These are phyloP conservation scores for Cladorrhinum sp. DNA, from an alignment of 2,329 filamentous ascomycete genomes.

Conservation along the genomic window DNA sequence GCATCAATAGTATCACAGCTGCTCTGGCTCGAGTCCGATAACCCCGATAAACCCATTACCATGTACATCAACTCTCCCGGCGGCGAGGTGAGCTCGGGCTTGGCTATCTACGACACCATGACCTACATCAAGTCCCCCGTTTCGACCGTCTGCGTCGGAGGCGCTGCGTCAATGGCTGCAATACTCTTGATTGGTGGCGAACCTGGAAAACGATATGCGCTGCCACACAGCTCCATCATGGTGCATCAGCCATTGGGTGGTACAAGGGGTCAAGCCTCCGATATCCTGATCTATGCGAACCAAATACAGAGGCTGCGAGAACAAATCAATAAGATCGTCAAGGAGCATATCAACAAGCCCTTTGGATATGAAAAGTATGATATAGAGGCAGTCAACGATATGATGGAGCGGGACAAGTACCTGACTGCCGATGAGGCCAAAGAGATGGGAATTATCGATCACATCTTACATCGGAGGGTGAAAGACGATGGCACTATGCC, in stretches of 20 bases:
- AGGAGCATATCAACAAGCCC: slow-evolving; percentile 75
- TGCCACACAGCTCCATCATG: slow-evolving; percentile 96
- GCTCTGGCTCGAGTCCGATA: slow-evolving; percentile 96
- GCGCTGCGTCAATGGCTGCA: slow-evolving; percentile 92
- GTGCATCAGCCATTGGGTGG: slow-evolving; percentile 89
- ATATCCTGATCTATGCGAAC: slow-evolving; percentile 95
- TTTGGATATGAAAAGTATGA: slow-evolving; percentile 73
- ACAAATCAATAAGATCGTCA: slow-evolving; percentile 88
- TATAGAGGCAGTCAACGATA: slow-evolving; percentile 79
- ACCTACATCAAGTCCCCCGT: slow-evolving; percentile 91
- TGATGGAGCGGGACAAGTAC: slow-evolving; percentile 98
- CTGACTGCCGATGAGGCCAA: slow-evolving; percentile 84
- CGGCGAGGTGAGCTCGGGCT: slow-evolving; percentile 81
- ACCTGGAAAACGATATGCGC: slow-evolving; percentile 77
- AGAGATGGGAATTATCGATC: slow-evolving; percentile 87
- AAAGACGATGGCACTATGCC: slow-evolving; percentile 40
- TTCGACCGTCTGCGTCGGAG: slow-evolving; percentile 90
- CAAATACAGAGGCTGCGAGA: slow-evolving; percentile 86
- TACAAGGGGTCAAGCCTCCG: slow-evolving; percentile 63
- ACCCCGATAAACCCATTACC: slow-evolving; percentile 89
- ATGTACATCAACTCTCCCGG: slow-evolving; percentile 98
- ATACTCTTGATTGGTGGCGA: slow-evolving; percentile 84
- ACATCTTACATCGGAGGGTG: slow-evolving; percentile 70
- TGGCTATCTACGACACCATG: slow-evolving; percentile 99
- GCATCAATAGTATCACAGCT: slow-evolving; percentile 95